Evolutionary conservation across 257 asterid genomes (phyloP), one percentile per base, ranked within the genome.

Genomic region (Vinca minor): DNA sequence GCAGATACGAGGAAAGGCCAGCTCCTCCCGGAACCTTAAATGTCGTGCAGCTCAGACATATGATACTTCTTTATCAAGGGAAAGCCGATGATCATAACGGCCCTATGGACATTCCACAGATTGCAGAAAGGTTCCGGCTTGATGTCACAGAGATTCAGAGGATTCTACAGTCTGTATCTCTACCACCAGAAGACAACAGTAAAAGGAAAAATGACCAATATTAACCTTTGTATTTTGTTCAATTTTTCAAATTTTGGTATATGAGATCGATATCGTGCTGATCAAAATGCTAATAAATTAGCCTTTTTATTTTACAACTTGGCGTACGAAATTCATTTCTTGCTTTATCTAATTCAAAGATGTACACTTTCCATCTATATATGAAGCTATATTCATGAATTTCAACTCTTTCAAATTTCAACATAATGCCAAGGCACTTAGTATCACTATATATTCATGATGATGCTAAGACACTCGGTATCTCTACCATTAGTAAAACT

Each of bases 21-120:
- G 87, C 85, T 20, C 91, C 95, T 53, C 85, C 91, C 1, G 95
- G 98, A 63, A 88, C 96, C 52, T 75, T 91, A 38, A 86, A 88
- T 50, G 80, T 85, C 26, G 76, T 84, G 10, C 88, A 88, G 76
- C 66, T 91, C 62, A 81, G 82, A 38, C 83, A 91, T 65, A 83
- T 91, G 41, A 82, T 91, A 67, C 94, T 84, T 59, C 82, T 91
- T 59, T 73, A 85, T 71, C 91, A 91, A 69, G 95, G 96, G 47
- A 82, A 84, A 61, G 82, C 94, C 0, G 68, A 73, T 17, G 95
- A 81, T 35, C 90, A 82, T 50, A 42, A 69, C 28, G 95, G 95
- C 2, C 82, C 89, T 3, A 75, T 88, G 93, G 80, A 71, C 59
- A 69, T 77, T 23, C 69, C 76, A 34, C 83, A 79, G 66, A 85